phyloP scores from a whole-genome alignment of 441 rosid genomes.

The Erodium chrysanthum region DNA sequence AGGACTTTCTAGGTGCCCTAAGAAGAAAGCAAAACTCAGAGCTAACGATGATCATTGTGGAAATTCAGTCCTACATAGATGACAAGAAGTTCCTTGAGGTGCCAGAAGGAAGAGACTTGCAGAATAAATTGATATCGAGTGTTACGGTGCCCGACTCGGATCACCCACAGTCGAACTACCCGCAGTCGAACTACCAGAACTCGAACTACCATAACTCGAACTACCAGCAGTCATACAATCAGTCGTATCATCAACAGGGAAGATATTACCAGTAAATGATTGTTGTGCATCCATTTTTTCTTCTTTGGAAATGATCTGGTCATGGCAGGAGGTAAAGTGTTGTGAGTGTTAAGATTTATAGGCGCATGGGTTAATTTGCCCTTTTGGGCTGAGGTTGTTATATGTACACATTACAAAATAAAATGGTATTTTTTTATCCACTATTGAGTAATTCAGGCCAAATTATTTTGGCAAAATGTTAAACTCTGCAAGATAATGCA shows the following conservation, averaged over 20 bases:
- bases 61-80: conserved; percentile 48
- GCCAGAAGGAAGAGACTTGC: conserved; percentile 56
- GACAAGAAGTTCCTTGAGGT: conserved; percentile 46
- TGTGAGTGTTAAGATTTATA: not conserved
- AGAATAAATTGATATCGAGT: conserved; percentile 33
- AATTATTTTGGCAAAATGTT: not conserved
- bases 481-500: too few relatives aligned
- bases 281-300: not conserved
- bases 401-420: not conserved
- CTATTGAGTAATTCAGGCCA: not conserved
- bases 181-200: conserved; percentile 10
- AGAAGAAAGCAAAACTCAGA: conserved; percentile 34
- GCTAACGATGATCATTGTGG: conserved; percentile 33
- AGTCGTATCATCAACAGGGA: not conserved
- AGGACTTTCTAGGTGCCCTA: conserved; percentile 45
- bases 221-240: not conserved
- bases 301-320: not conserved
- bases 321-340: not conserved
- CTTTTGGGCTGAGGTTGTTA: not conserved
- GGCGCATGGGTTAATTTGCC: not conserved
- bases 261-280: not conserved
- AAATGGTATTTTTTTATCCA: too few relatives aligned
- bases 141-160: conserved; percentile 29
- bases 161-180: conserved; percentile 8
- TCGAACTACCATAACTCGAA: conserved; percentile 14